Evolutionary conservation across 2,329 filamentous ascomycete species (phyloP), one percentile per base, ranked within the genome.

Genomic region (Aspergillus phoenicis): DNA sequence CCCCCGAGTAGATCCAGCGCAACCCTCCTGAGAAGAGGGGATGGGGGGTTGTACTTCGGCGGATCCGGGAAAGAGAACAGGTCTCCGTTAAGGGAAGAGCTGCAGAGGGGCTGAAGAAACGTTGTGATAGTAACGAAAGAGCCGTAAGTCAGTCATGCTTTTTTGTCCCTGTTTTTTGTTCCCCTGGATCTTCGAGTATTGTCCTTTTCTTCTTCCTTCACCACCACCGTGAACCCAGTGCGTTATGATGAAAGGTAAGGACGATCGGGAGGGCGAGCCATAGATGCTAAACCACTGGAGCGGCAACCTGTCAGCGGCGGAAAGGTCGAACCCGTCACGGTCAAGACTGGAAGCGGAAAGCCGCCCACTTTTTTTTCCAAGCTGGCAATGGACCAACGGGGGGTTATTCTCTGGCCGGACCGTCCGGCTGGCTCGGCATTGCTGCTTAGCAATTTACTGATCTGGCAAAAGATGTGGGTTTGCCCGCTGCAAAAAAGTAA

Each of bases 81-180:
- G 57, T 65, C 64, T 66, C 63, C 67, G 64, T 69, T 67, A 63
- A 61, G 60, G 64, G 63, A 59, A 60, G 66, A 62, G 58, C 58
- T 64, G 58, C 60, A 60, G 61, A 64, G 52, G 59, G 39, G 62
- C 52, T 52, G 64, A 51, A 57, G 55, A 52, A 59, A 22, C 58
- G 62, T 60, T 55, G 61, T 58, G 48, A 55, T 13, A 53, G 41
- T 59, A 55, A 49, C 58, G 61, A 48, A 49, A 43, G 47, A 54
- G 54, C 58, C 52, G 62, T 62, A 59, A 58, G 62, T 58, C 62
- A 61, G 54, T 64, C 67, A 70, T 70, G 58, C 62, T 67, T 63
- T 13, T 48, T 4, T 15, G 15, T 20, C 15, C 33, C 33, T 20
- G 20, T 20, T 36, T 36, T 36, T 13, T 4, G 17, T 20, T 11